phyloP scores from a whole-genome alignment of 2,329 filamentous ascomycete species.

The Aspergillus udagawae region DNA sequence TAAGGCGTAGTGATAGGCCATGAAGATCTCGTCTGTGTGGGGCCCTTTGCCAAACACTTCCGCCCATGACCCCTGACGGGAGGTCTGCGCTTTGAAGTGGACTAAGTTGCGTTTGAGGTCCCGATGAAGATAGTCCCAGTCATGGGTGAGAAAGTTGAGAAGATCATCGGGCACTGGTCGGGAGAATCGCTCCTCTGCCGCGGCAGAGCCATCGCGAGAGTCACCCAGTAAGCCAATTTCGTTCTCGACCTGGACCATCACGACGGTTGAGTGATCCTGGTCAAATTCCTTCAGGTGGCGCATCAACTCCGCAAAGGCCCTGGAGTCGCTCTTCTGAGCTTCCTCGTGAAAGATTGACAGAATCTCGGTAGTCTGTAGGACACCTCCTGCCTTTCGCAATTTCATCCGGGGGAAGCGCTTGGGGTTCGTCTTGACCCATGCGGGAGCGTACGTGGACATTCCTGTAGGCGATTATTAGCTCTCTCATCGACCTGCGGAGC shows the following conservation, averaged over 20 bases:
- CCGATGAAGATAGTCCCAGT: constrained; percentile 7
- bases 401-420: constrained; percentile 8
- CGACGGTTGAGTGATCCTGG: constrained; percentile 44
- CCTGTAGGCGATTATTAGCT: background rate
- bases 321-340: constrained; percentile 34
- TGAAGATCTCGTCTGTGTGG: constrained; percentile 46
- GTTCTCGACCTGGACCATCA: constrained; percentile 59
- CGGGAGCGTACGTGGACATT: constrained; percentile 34
- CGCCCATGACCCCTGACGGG: constrained; percentile 31
- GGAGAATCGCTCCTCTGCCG: constrained; percentile 42
- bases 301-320: constrained; percentile 39
- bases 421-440: constrained; percentile 34
- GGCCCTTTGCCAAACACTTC: constrained; percentile 38
- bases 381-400: constrained; percentile 8
- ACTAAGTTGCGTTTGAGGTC: constrained; percentile 25
- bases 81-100: constrained; percentile 19
- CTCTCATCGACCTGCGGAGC: background rate
- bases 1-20: constrained; percentile 44
- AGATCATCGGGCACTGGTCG: constrained; percentile 36
- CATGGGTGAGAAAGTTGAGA: constrained; percentile 22
- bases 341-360: constrained; percentile 37
- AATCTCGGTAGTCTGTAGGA: constrained; percentile 27
- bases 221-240: constrained; percentile 52
- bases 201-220: constrained; percentile 45
- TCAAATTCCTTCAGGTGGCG: constrained; percentile 44